Evolutionary conservation across 2,329 filamentous ascomycete genomes (phyloP).

Genomic region (Pseudocercospora fuligena): DNA sequence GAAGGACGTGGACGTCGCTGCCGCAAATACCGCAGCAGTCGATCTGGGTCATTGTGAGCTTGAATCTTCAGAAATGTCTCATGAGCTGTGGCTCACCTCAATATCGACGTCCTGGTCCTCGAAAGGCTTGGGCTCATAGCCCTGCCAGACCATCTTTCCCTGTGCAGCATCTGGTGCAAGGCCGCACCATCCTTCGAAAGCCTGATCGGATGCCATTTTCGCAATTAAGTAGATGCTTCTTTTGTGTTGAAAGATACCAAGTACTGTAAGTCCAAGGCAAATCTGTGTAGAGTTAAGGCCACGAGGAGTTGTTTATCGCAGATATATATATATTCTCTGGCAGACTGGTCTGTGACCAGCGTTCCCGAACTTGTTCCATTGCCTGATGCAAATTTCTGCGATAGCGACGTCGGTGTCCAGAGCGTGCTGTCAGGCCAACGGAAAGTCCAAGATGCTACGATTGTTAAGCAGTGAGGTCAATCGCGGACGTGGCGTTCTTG

Average conservation of each 20-base stretch:
- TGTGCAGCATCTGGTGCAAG: constrained; percentile 54
- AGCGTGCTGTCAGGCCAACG: constrained; percentile 5
- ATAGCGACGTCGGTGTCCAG: constrained; percentile 7
- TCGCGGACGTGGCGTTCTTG: constrained; percentile 12
- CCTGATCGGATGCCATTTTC: constrained; percentile 45
- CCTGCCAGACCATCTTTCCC: constrained; percentile 60
- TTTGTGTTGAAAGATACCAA: background rate
- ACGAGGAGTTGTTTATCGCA: background rate
- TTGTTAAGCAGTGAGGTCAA: constrained; percentile 23
- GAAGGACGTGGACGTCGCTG: constrained; percentile 40
- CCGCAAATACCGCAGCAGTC: constrained; percentile 46
- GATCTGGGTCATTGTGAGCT: constrained; percentile 28
- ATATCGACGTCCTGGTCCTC: constrained; percentile 47
- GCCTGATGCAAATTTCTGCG: constrained; percentile 17
- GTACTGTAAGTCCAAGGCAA: constrained; percentile 12
- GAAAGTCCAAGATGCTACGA: constrained; percentile 12
- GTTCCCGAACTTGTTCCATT: constrained; percentile 16
- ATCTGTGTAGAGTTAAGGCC: background rate
- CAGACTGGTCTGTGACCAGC: constrained; percentile 1
- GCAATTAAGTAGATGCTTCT: background rate
- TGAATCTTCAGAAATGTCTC: background rate
- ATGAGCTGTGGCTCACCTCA: constrained; percentile 21
- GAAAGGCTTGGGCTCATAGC: constrained; percentile 48
- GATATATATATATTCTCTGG: background rate
- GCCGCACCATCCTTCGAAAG: constrained; percentile 64